Evolutionary conservation across 768 basidiomycete species (phyloP).

Genomic region (Daedaleopsis sinensis): DNA sequence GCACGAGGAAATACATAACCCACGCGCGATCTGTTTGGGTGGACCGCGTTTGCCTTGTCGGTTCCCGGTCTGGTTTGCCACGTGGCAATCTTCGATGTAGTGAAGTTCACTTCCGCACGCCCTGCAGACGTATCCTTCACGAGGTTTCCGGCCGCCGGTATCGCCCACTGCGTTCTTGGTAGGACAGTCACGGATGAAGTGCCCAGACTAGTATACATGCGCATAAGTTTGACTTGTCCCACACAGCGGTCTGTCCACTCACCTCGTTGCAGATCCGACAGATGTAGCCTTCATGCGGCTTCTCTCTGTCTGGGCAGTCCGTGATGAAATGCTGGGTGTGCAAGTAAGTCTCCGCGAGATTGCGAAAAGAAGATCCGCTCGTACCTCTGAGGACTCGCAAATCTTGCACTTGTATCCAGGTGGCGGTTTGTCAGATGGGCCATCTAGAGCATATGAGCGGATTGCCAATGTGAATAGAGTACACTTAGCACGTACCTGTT

Average conservation of each 20-base stretch:
- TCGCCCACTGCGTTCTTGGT: constrained; percentile 76
- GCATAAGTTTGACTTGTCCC: constrained; percentile 4
- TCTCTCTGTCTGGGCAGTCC: constrained; percentile 72
- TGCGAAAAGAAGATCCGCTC: constrained; percentile 19
- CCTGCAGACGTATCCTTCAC: constrained; percentile 85
- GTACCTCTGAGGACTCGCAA: constrained; percentile 76
- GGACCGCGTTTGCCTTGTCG: constrained; percentile 51
- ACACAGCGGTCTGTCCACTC: constrained; percentile 20
- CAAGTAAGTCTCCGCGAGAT: not conserved
- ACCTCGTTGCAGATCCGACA: constrained; percentile 86
- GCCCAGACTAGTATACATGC: constrained; percentile 60
- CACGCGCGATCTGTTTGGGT: constrained; percentile 72
- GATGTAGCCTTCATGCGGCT: constrained; percentile 82
- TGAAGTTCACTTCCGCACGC: constrained; percentile 89
- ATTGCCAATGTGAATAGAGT: not conserved
- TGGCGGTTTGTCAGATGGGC: constrained; percentile 60
- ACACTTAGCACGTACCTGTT: constrained; percentile 43
- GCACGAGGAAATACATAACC: constrained; percentile 41
- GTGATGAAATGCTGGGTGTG: constrained; percentile 69
- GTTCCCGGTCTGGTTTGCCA: constrained; percentile 56
- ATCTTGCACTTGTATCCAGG: constrained; percentile 76
- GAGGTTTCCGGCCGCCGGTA: constrained; percentile 82
- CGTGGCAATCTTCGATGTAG: constrained; percentile 85
- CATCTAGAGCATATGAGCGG: constrained; percentile 22
- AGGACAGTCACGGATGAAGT: constrained; percentile 90